These are phyloP conservation scores for Solanum rostratum DNA, from an alignment of 257 asterid species.

Conservation along the genomic window DNA sequence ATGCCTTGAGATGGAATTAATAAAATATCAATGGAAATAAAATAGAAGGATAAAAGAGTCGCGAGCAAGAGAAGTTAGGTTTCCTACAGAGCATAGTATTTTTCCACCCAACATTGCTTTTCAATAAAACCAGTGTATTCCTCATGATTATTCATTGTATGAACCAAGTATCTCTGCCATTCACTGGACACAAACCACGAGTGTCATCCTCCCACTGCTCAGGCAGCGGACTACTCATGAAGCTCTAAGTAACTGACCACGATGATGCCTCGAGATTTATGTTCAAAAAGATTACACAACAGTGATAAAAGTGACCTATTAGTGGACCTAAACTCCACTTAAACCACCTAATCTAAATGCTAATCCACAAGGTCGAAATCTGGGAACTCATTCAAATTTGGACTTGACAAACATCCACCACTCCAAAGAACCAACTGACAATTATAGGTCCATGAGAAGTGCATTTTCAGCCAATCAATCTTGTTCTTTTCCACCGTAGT, in stretches of 20 bases:
- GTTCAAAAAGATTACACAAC: neutral
- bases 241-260: neutral
- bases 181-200: neutral
- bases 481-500: neutral
- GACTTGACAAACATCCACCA: neutral
- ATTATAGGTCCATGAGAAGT: neutral
- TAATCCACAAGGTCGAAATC: neutral
- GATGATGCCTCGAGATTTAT: neutral
- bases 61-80: neutral
- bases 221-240: neutral
- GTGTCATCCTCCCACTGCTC: neutral
- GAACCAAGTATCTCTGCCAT: neutral
- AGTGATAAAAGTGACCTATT: neutral
- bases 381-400: neutral
- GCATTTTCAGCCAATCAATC: neutral
- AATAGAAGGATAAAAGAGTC: neutral
- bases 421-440: neutral
- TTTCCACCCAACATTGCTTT: neutral
- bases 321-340: neutral
- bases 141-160: neutral
- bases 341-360: neutral
- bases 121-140: neutral
- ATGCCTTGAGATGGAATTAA: neutral
- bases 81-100: neutral
- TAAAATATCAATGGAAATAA: neutral